Percentiles rank a stretch among this genome's conserved stretches.
Evolutionary conservation across 208 protist species (phyloP).

Genomic region (Trypanosoma avium): DNA sequence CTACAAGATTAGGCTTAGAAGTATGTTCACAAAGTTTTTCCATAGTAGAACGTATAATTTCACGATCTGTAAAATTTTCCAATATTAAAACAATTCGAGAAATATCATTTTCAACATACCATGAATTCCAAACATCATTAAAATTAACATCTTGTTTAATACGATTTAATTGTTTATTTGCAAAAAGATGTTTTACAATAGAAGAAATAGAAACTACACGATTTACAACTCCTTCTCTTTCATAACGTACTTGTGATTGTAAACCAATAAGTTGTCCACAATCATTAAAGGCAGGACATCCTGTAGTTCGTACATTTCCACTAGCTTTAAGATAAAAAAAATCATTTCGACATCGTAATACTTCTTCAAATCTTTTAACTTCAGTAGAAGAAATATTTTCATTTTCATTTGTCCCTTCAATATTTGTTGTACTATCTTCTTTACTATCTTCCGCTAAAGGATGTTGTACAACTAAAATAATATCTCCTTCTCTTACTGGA

Average conservation of each 20-base stretch:
- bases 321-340: conserved; percentile 77
- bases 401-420: background rate
- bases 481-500: conserved; percentile 76
- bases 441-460: conserved; percentile 35
- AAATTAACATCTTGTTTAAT: conserved; percentile 66
- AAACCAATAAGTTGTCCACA: conserved; percentile 78
- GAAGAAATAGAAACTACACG: conserved; percentile 76
- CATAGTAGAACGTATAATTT: conserved; percentile 58
- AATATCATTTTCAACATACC: conserved; percentile 79
- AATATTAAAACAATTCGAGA: conserved; percentile 73
- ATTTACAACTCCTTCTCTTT: conserved; percentile 76
- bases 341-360: conserved; percentile 68
- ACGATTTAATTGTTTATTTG: conserved; percentile 70
- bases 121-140: conserved; percentile 88
- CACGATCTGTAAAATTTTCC: conserved; percentile 67
- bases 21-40: conserved; percentile 73
- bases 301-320: conserved; percentile 58
- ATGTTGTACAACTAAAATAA: conserved; percentile 88
- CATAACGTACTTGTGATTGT: conserved; percentile 72
- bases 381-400: conserved; percentile 30
- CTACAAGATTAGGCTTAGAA: conserved; percentile 38
- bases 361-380: conserved; percentile 89
- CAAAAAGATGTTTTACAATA: conserved; percentile 91
- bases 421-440: background rate
- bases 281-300: conserved; percentile 90